These are phyloP conservation scores for Nemania sp. DNA, from an alignment of 2,329 filamentous ascomycete species.

Conservation along the genomic window DNA sequence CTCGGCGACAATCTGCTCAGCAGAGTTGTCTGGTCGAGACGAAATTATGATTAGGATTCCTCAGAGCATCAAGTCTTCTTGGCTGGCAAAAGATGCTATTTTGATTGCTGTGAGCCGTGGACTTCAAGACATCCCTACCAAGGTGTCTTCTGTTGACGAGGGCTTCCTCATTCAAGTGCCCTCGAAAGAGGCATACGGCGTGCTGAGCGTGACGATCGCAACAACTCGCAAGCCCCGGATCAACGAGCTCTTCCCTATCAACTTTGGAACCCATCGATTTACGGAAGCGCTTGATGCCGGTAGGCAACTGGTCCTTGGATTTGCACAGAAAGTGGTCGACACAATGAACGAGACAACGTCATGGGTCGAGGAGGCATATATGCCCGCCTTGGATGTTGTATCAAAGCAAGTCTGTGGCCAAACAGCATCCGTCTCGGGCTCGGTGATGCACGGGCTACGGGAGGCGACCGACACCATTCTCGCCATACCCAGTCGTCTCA, in stretches of 20 bases:
- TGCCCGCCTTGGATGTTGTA: slow-evolving; percentile 48
- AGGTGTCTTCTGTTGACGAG: slow-evolving; percentile 61
- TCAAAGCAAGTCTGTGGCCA: slow-evolving; percentile 51
- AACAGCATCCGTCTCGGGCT: slow-evolving; percentile 48
- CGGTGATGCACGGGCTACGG: slow-evolving; percentile 47
- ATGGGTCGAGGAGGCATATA: slow-evolving; percentile 52
- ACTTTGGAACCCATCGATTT: slow-evolving; percentile 66
- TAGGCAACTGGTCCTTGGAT: slow-evolving; percentile 53
- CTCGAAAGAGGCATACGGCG: slow-evolving; percentile 66
- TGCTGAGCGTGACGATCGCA: slow-evolving; percentile 68
- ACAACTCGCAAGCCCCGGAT: slow-evolving; percentile 70
- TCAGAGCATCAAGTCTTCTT: slow-evolving; percentile 62
- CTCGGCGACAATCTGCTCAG: slow-evolving; percentile 58
- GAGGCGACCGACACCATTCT: slow-evolving; percentile 45
- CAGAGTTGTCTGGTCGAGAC: slow-evolving; percentile 59
- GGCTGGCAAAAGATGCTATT: slow-evolving; percentile 69
- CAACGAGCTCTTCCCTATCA: slow-evolving; percentile 70
- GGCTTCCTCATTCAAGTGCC: slow-evolving; percentile 66
- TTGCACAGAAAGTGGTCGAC: slow-evolving; percentile 58
- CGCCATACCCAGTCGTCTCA: slow-evolving; percentile 40
- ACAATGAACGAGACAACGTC: slow-evolving; percentile 54
- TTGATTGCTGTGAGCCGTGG: slow-evolving; percentile 66
- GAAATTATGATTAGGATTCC: slow-evolving; percentile 68
- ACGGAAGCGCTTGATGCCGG: slow-evolving; percentile 60
- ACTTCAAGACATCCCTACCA: slow-evolving; percentile 60